Conservation (phyloP, 352 stramenopile species). For the Globisporangium nodosum region DNA sequence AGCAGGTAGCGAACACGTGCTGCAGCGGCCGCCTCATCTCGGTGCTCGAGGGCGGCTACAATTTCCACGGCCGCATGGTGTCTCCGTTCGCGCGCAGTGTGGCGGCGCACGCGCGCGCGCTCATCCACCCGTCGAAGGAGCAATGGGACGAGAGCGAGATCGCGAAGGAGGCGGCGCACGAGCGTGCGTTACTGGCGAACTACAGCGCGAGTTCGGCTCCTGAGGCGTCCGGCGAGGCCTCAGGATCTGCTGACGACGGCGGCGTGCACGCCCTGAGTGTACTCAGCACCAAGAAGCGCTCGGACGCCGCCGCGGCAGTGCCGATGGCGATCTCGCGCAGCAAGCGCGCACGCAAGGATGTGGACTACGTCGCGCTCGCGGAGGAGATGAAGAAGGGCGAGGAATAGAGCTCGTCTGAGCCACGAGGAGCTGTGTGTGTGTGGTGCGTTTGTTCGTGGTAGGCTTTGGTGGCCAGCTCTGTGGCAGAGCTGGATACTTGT, state of each 20-base stretch:
- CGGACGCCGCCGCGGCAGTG: neutral
- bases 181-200: constrained; percentile 41
- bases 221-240: too few species aligned
- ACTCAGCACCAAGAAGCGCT: constrained; percentile 27
- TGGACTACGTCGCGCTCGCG: constrained; percentile 65
- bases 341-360: constrained; percentile 50
- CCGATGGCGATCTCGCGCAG: constrained; percentile 19
- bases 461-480: too few species aligned
- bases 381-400: constrained; percentile 35
- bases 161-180: constrained; percentile 43
- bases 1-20: constrained; percentile 65
- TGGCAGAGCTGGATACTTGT: too few species aligned
- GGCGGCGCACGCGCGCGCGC: constrained; percentile 55
- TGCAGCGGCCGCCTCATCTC: constrained; percentile 74
- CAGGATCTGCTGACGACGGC: neutral
- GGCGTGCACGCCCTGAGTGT: constrained; percentile 10
- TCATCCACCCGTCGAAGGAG: constrained; percentile 44
- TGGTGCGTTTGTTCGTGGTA: too few species aligned
- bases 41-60: constrained; percentile 85
- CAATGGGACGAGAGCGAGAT: constrained; percentile 40
- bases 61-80: constrained; percentile 78
- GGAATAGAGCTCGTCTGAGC: constrained; percentile 5
- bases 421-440: neutral
- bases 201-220: constrained; percentile 20
- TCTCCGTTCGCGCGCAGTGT: constrained; percentile 78